Base-by-base conservation (phyloP, 78 protist species). In the Speleostelium caveatum region DNA sequence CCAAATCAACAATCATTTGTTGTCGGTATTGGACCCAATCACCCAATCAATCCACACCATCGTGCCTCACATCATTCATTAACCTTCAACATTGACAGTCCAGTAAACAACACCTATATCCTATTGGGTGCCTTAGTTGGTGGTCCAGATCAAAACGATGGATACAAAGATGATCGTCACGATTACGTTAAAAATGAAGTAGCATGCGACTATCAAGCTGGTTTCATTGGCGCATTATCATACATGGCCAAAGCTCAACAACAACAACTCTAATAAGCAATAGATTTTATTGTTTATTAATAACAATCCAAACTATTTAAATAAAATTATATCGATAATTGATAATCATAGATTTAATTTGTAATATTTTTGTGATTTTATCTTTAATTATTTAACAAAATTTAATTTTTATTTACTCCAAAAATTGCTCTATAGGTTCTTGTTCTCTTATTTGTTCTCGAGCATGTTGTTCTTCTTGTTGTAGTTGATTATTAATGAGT, bases 41-140 rank as follows among this genome's bases (percentile, higher is more conserved):
- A 51, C 26, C 89, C 89, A 80, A 80, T 80, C 24, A 80, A 80
- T 41, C 73, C 89, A 24, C 89, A 80, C 28, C 89, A 80, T 41
- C 75, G 89, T 55, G 89, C 89, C 3, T 17, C 77, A 10, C 89
- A 80, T 26, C 89, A 80, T 21, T 80, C 89, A 0, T 53, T 56
- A 21, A 80, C 76, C 19, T 7, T 38, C 42, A 80, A 80, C 24
- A 80, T 80, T 39, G 38, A 41, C 56, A 45, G n/a, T 0, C 89
- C 89, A 12, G 60, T 56, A 5, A 80, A 80, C 63, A 80, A 80
- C 32, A 68, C 67, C 1, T 80, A 80, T 56, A 21, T 80, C 5
- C 55, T 66, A 28, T 17, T 42, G 22, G 75, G 75, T 17, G 56
- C 75, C 2, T 42, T 69, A 2, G 75, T 69, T 41, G 75, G 75